Evolutionary conservation across 352 stramenopile genomes (phyloP).

Genomic region (Phytophthora kernoviae): DNA sequence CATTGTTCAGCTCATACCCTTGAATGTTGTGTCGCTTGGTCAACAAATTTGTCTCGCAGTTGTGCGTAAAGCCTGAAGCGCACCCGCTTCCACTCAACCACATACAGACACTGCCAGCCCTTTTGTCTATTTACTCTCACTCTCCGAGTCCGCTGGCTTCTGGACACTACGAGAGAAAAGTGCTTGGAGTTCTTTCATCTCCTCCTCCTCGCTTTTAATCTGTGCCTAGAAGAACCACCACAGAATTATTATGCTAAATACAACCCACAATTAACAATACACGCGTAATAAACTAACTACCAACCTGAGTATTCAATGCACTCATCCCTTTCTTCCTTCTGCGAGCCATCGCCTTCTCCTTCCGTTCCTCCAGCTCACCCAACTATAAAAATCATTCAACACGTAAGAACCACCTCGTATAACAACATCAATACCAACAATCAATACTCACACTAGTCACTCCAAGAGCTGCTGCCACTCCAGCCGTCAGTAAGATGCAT

Average conservation of each 20-base stretch:
- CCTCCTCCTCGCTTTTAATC: conserved; percentile 26
- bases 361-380: conserved; percentile 45
- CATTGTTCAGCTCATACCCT: not conserved
- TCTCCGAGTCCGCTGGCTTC: not conserved
- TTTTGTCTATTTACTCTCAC: conserved; percentile 6
- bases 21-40: not conserved
- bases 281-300: not conserved
- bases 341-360: conserved; percentile 34
- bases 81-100: not conserved
- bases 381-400: conserved; percentile 16
- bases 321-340: conserved; percentile 16
- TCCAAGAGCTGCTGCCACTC: conserved; percentile 35
- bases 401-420: conserved; percentile 8
- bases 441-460: conserved; percentile 43
- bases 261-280: not conserved
- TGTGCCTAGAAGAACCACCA: not conserved
- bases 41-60: not conserved
- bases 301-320: not conserved
- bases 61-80: not conserved
- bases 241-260: not conserved
- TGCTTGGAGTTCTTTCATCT: conserved; percentile 26
- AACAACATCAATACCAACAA: conserved; percentile 1
- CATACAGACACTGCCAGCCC: not conserved
- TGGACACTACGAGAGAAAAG: conserved; percentile 21
- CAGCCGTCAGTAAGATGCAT: conserved; percentile 43